Evolutionary conservation across 129 eudicot species (phyloP).

Genomic region (Helianthus annuus): DNA sequence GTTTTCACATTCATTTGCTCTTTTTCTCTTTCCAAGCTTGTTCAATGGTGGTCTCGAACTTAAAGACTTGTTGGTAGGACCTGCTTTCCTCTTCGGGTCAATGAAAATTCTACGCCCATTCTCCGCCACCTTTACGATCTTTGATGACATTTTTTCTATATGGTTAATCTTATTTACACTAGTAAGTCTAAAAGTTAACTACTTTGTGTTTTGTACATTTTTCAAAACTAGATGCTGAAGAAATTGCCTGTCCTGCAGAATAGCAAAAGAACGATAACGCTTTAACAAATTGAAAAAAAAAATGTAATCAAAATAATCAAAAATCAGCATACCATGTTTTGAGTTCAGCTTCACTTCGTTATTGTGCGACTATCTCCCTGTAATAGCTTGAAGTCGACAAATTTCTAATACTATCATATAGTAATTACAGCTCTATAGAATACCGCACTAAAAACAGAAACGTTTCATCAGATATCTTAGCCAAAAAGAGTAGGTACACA

Average conservation of each 20-base stretch:
- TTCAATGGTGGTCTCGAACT: conserved; percentile 37
- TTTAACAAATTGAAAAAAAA: neutral
- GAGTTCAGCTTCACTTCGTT: conserved; percentile 27
- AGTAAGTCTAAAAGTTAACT: conserved; percentile 27
- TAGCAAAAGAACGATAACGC: neutral
- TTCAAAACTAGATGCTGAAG: conserved; percentile 26
- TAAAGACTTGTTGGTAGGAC: conserved; percentile 25
- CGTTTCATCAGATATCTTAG: conserved; percentile 26
- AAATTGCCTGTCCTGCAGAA: conserved; percentile 39
- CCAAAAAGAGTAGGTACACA: neutral
- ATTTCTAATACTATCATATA: conserved; percentile 39
- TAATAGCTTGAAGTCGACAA: conserved; percentile 35
- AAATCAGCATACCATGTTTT: conserved; percentile 29
- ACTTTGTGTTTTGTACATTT: conserved; percentile 26
- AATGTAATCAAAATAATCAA: neutral
- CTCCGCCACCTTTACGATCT: conserved; percentile 65
- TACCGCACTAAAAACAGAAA: conserved; percentile 32
- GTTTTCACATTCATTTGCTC: conserved; percentile 43
- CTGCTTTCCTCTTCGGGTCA: conserved; percentile 60
- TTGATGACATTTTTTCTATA: conserved; percentile 61
- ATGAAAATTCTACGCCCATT: conserved; percentile 43
- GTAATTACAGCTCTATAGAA: conserved; percentile 37
- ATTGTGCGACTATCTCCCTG: conserved; percentile 30
- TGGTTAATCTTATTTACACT: conserved; percentile 49
- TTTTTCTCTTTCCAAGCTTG: conserved; percentile 64